Conservation (phyloP, 345 rosid genomes). For the Rhizophora apiculata region DNA sequence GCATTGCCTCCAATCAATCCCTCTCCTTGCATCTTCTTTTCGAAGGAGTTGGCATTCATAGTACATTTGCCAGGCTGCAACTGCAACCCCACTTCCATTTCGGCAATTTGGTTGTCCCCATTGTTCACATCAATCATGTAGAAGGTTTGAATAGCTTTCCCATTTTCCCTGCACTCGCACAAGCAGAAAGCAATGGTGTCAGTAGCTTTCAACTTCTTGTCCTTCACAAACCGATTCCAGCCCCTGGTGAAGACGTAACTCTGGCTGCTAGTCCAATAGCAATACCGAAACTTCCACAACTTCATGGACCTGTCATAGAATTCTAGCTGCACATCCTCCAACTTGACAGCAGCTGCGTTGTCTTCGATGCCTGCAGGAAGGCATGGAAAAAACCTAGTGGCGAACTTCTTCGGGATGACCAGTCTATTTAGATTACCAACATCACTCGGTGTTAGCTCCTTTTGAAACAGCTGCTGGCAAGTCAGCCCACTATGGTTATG, state of each 20-base stretch:
- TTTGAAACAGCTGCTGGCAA: constrained; percentile 52
- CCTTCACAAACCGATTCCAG: constrained; percentile 73
- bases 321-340: constrained; percentile 39
- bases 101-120: neutral
- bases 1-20: neutral
- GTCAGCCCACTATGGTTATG: constrained; percentile 22
- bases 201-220: constrained; percentile 49
- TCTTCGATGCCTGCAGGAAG: constrained; percentile 23
- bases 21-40: constrained; percentile 1
- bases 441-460: constrained; percentile 81
- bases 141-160: constrained; percentile 18
- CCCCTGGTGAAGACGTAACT: constrained; percentile 88
- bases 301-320: constrained; percentile 67
- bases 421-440: constrained; percentile 86
- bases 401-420: constrained; percentile 75
- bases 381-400: constrained; percentile 51
- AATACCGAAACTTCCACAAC: constrained; percentile 75
- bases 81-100: constrained; percentile 8
- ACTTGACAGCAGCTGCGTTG: neutral
- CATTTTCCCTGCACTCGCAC: constrained; percentile 28
- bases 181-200: constrained; percentile 49
- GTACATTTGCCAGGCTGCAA: constrained; percentile 6
- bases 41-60: neutral
- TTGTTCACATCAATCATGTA: constrained; percentile 39
- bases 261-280: constrained; percentile 89